Evolutionary conservation across 2,329 filamentous ascomycete species (phyloP).

Genomic region (Fusarium luffae): DNA sequence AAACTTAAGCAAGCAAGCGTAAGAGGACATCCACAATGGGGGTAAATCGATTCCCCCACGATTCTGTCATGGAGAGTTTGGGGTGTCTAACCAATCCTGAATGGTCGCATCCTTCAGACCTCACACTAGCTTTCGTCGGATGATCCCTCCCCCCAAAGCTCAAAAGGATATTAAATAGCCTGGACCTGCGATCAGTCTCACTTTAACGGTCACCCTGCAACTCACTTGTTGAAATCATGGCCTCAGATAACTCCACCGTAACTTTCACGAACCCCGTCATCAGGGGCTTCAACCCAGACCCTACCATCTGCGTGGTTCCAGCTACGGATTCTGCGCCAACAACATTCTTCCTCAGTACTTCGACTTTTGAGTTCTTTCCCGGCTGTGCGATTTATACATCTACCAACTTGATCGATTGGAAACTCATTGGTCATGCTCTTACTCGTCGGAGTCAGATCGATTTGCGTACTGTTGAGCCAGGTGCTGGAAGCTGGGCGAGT

Average conservation of each 20-base stretch:
- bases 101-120: not conserved
- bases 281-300: constrained; percentile 71
- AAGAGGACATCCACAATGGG: not conserved
- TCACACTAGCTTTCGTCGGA: not conserved
- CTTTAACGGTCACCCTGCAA: not conserved
- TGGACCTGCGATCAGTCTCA: not conserved
- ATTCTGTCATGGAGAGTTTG: not conserved
- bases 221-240: constrained; percentile 4
- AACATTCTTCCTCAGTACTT: constrained; percentile 68
- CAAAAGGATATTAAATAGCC: not conserved
- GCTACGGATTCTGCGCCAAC: constrained; percentile 45
- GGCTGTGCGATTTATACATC: constrained; percentile 70
- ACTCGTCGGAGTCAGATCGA: constrained; percentile 63
- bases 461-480: constrained; percentile 62
- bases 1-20: not conserved
- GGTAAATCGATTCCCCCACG: not conserved
- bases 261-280: constrained; percentile 64
- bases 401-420: constrained; percentile 63
- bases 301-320: constrained; percentile 58
- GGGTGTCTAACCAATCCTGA: not conserved
- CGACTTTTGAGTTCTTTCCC: constrained; percentile 71
- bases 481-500: constrained; percentile 61
- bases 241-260: not conserved
- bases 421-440: constrained; percentile 63
- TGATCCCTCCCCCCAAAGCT: not conserved